These are phyloP conservation scores for Pseudonitzschia delicatissima DNA, from an alignment of 108 stramenopile genomes.

Conservation along the genomic window DNA sequence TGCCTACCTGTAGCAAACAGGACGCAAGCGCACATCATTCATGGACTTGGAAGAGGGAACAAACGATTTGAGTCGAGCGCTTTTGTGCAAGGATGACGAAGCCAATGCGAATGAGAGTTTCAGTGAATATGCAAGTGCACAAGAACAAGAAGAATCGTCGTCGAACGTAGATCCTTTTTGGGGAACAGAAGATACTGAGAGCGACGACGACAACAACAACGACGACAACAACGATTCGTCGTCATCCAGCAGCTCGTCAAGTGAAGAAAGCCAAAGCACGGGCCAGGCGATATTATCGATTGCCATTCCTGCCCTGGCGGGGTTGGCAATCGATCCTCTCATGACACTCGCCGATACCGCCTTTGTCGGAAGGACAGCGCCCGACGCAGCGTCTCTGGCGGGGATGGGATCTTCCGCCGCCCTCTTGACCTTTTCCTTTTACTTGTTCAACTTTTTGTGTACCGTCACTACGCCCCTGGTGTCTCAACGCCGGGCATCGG, in stretches of 20 bases:
- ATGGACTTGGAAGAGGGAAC: background rate
- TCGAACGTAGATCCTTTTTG: background rate
- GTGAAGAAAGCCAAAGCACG: background rate
- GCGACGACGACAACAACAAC: slow-evolving; percentile 4
- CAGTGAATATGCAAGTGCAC: background rate
- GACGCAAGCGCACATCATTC: too few relatives aligned
- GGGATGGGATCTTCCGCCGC: slow-evolving; percentile 67
- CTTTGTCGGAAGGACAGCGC: slow-evolving; percentile 65
- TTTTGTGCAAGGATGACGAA: background rate
- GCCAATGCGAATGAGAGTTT: background rate
- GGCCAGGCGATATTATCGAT: slow-evolving; percentile 49
- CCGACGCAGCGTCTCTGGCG: slow-evolving; percentile 50
- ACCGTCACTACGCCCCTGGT: slow-evolving; percentile 75
- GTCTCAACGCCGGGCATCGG: slow-evolving; percentile 40
- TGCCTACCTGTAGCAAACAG: too few relatives aligned
- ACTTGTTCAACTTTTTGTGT: slow-evolving; percentile 69
- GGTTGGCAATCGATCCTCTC: slow-evolving; percentile 66
- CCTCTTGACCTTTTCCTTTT: slow-evolving; percentile 70
- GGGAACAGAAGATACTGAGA: background rate
- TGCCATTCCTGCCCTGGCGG: slow-evolving; percentile 61
- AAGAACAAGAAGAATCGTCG: background rate
- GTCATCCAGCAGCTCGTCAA: background rate
- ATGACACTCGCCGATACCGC: slow-evolving; percentile 79
- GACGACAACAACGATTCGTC: background rate
- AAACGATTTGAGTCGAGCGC: background rate